Conservation (phyloP, 208 protist genomes). For the Acanthamoeba triangularis region DNA sequence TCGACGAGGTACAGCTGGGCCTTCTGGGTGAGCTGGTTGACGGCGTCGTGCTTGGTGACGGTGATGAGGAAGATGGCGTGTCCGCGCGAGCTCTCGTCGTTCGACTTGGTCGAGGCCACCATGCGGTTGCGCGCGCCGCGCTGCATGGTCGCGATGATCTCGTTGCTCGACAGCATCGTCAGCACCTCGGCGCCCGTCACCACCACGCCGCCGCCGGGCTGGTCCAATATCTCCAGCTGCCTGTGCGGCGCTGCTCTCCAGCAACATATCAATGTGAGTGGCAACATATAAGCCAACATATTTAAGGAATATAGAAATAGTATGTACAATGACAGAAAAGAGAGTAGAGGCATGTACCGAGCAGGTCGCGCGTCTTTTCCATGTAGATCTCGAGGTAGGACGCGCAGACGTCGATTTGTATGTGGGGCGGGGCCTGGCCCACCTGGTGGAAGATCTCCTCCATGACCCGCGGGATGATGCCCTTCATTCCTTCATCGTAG, state of each 20-base stretch:
- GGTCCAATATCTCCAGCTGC: background rate
- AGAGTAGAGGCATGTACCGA: background rate
- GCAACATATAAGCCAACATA: background rate
- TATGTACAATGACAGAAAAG: background rate
- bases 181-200: background rate
- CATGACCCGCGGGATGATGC: slow-evolving; percentile 28
- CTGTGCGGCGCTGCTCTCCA: background rate
- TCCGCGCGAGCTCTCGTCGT: slow-evolving; percentile 82
- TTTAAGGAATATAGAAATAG: background rate
- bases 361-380: slow-evolving; percentile 64
- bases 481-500: slow-evolving; percentile 43
- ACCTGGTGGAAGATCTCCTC: slow-evolving; percentile 30
- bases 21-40: slow-evolving; percentile 43
- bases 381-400: slow-evolving; percentile 78
- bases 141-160: slow-evolving; percentile 52
- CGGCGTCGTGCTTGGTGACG: background rate
- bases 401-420: slow-evolving; percentile 17
- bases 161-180: slow-evolving; percentile 1
- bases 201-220: background rate
- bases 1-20: slow-evolving; percentile 92
- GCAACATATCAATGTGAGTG: slow-evolving; percentile 72
- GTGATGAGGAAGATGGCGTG: slow-evolving; percentile 43
- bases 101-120: slow-evolving; percentile 77
- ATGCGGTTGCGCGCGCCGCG: slow-evolving; percentile 33
- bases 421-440: background rate